Base-by-base conservation (phyloP, 2,329 filamentous ascomycete species). In the Penicillium sp. region DNA sequence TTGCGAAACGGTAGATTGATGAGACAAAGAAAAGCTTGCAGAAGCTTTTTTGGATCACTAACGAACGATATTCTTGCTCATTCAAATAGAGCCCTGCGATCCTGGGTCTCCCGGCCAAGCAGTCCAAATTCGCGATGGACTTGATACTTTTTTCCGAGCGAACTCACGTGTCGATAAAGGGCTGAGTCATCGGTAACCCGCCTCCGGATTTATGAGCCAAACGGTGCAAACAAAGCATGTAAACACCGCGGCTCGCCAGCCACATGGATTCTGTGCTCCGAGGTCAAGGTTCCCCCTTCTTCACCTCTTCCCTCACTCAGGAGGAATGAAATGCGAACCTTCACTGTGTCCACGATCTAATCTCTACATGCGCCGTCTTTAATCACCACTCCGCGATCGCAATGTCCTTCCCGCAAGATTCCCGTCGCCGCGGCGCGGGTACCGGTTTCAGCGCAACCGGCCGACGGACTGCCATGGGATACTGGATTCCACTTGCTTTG, bases 401-500 rank as follows among this genome's bases (percentile, higher is more conserved):
- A 55, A 68, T 68, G 64, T 65, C 65, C 41, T 64, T 60, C 41
- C 55, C 60, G 46, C 57, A 61, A 45, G 64, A 67, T 51, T 45
- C 51, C 49, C 64, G 63, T 43, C 57, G 58, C 47, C 50, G 57
- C 43, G 60, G 57, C 54, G 58, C 59, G 38, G 59, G 61, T 40
- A 51, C 56, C 38, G 64, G 64, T 32, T 69, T 69, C 54, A 66
- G 65, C 56, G 54, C 64, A 30, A 61, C 62, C 7, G 63, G 66
- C 14, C 53, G 57, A 37, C 61, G 66, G 22, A 67, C 68, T 12
- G 56, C 64, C 23, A 52, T 70, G 48, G 68, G 82, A 57, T 90
- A 93, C 68, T 95, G 89, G 86, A 78, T 95, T 43, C 90, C 90
- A 46, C 75, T 96, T 39, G 82, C 81, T 49, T 67, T 95, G 48